Evolutionary conservation across 108 stramenopile genomes (phyloP), one percentile per base, ranked within the genome.

Genomic region (Nitzschia sp.): DNA sequence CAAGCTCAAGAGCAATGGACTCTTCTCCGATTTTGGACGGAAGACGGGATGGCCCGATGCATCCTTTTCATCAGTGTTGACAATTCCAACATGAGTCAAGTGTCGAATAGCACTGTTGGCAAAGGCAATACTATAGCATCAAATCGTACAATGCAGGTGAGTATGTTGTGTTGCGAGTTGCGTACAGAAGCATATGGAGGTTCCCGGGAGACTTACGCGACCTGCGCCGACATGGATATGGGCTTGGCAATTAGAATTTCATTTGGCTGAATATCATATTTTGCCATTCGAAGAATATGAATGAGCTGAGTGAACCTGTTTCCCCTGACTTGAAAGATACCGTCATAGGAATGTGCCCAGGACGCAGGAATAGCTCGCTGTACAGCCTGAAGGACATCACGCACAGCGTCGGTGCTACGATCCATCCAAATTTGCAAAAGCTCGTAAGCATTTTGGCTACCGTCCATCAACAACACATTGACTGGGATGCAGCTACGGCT

Each of bases 301-400:
- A 77, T 80, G 8, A 83, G 60, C 53, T 76, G 78, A 10, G 54
- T 72, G 41, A 68, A 73, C 37, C 64, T 34, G 15, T 67, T 50
- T 11, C 75, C 75, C 57, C 83, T 56, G 6, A 70, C n/a, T 51
- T 83, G 75, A 39, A 83, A 73, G 3, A 83, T 29, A 6, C 83
- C 83, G 53, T 83, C 83, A 56, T 80, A 83, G 39, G 76, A 71
- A 38, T 65, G 71, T 50, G 68, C 73, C 83, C 83, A 83, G 40
- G 24, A 14, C 9, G 67, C 60, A 0, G 72, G 67, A 10, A 83
- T 58, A 6, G 68, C 57, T 22, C 61, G 50, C 48, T 76, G 78
- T 8, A 80, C 43, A 1, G 72, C 62, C 10, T 80, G 65, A 22
- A 83, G 42, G 14, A 83, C 75, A 71, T 80, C 79, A 20, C 79